Percentiles rank a stretch among this genome's conserved stretches.
phyloP scores from a whole-genome alignment of 306 rosid genomes.

The Prunus mume region DNA sequence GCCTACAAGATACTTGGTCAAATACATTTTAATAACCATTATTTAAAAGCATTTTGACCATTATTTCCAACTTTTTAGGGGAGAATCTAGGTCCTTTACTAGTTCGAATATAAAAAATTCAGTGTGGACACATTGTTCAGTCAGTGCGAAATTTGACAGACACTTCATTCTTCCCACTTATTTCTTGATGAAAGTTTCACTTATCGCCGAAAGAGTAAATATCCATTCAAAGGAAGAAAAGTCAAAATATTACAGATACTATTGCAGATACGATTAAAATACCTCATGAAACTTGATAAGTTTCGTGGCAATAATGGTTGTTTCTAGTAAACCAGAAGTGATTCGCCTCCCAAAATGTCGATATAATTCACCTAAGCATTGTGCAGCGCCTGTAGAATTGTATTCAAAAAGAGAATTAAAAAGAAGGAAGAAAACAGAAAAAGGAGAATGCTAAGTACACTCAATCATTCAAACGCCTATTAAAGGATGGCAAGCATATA shows the following conservation, averaged over 20 bases:
- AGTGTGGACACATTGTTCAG: background rate
- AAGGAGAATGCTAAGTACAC: background rate
- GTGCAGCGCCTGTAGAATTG: slow-evolving; percentile 68
- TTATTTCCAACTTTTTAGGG: background rate
- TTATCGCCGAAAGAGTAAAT: background rate
- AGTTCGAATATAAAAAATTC: background rate
- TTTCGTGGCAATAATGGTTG: slow-evolving; percentile 73
- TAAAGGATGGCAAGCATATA: background rate
- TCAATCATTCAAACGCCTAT: background rate
- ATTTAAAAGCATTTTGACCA: background rate
- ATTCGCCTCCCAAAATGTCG: slow-evolving; percentile 90
- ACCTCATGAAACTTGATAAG: slow-evolving; percentile 84
- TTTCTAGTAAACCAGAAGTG: slow-evolving; percentile 88
- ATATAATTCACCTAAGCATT: slow-evolving; percentile 89
- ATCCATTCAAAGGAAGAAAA: background rate
- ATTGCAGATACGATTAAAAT: slow-evolving; percentile 29
- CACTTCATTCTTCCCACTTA: background rate
- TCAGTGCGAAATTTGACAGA: background rate
- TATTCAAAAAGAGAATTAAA: slow-evolving; percentile 13
- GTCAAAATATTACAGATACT: slow-evolving; percentile 7
- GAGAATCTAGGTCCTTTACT: background rate
- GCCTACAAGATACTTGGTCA: background rate
- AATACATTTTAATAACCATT: background rate
- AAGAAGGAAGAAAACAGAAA: background rate
- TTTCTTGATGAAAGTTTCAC: background rate